A percentile compares a stretch with the other conserved stretches of the same genome.
These are phyloP conservation scores for Solanum gracilifrons DNA, from an alignment of 257 asterid genomes.

Conservation along the genomic window DNA sequence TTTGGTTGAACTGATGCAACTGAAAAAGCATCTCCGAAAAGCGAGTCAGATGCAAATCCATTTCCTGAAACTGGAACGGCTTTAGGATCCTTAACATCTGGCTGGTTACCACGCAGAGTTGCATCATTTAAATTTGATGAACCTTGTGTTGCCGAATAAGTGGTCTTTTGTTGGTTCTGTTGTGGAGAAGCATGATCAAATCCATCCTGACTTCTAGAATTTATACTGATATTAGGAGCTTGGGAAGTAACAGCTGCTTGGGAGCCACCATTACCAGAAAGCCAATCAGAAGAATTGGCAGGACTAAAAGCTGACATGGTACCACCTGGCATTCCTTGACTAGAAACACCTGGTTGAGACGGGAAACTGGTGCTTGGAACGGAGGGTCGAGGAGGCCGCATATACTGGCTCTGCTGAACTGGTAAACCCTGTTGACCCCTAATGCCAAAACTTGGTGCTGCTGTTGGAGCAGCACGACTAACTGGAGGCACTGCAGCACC, in stretches of 20 bases:
- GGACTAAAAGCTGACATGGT: slow-evolving; percentile 21
- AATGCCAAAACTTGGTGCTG: slow-evolving; percentile 38
- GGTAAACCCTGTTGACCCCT: slow-evolving; percentile 33
- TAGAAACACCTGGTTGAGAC: slow-evolving; percentile 35
- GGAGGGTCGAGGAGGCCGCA: slow-evolving; percentile 49
- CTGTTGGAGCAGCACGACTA: slow-evolving; percentile 20
- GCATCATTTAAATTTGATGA: slow-evolving; percentile 32
- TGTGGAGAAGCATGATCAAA: slow-evolving; percentile 23
- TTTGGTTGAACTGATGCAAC: slow-evolving; percentile 37
- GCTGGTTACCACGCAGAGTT: slow-evolving; percentile 24
- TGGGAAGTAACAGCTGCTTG: slow-evolving; percentile 44
- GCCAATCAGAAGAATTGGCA: slow-evolving; percentile 30
- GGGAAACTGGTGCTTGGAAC: slow-evolving; percentile 38
- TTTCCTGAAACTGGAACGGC: slow-evolving; percentile 44
- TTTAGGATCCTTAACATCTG: slow-evolving; percentile 33
- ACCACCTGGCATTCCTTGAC: slow-evolving; percentile 46
- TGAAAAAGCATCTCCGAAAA: slow-evolving; percentile 58
- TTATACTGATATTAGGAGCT: slow-evolving; percentile 27
- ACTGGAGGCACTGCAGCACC: slow-evolving; percentile 30
- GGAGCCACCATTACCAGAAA: slow-evolving; percentile 40
- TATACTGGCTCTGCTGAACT: slow-evolving; percentile 41
- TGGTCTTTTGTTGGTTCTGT: slow-evolving; percentile 30
- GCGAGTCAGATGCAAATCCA: slow-evolving; percentile 48
- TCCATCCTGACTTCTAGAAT: slow-evolving; percentile 37
- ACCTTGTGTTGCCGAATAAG: slow-evolving; percentile 33